A percentile compares a stretch with the other conserved stretches of the same genome.
These are phyloP conservation scores for Mortierella hygrophila DNA, from an alignment of 192 early-diverging fungal species.

Conservation along the genomic window DNA sequence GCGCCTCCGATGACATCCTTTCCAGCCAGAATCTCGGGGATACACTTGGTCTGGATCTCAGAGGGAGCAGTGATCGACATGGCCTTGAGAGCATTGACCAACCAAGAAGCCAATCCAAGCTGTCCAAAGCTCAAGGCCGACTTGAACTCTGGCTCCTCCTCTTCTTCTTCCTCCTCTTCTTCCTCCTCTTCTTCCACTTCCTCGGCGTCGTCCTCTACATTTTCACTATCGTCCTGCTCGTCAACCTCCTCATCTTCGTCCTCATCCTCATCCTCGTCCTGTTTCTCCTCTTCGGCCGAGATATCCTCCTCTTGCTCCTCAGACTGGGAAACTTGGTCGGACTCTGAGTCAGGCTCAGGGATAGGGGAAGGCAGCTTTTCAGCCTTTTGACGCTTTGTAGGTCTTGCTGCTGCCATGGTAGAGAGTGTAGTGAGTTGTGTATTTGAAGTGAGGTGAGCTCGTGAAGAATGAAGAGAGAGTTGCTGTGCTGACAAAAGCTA, in stretches of 20 bases:
- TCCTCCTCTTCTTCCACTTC: conserved; percentile 45
- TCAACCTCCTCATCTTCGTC: background rate
- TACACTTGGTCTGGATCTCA: conserved; percentile 94
- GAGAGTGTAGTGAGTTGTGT: background rate
- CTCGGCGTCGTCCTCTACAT: background rate
- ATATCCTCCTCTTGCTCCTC: background rate
- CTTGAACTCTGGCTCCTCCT: conserved; percentile 36
- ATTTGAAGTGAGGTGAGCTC: background rate
- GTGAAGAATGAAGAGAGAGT: background rate
- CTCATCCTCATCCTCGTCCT: conserved; percentile 7
- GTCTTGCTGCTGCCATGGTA: conserved; percentile 8
- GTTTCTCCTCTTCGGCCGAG: background rate
- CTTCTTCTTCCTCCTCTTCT: conserved; percentile 59
- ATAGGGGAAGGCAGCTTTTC: background rate
- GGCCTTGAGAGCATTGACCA: conserved; percentile 78
- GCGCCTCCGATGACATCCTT: conserved; percentile 94
- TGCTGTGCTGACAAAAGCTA: background rate
- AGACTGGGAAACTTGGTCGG: background rate
- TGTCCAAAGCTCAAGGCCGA: conserved; percentile 66
- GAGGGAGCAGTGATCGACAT: conserved; percentile 90
- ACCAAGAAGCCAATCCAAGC: conserved; percentile 88
- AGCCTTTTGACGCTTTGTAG: conserved; percentile 12
- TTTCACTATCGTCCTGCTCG: conserved; percentile 1
- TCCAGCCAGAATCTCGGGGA: conserved; percentile 80
- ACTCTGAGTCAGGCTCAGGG: background rate